Conservation (phyloP, 495 filamentous ascomycete species). For the Echria macrotheca region DNA sequence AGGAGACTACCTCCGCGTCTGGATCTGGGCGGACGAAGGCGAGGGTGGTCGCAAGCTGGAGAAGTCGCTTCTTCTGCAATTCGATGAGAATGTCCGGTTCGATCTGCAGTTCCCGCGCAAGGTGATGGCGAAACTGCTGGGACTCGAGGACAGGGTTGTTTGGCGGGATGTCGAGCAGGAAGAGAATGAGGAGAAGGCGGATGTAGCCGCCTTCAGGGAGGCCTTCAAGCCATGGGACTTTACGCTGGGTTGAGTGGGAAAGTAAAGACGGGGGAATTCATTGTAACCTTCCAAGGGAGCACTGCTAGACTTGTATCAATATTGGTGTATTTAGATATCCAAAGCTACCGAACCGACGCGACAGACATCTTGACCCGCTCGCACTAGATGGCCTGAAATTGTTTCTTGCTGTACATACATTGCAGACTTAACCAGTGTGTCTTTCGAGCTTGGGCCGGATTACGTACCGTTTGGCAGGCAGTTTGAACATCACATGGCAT, state of each 20-base stretch:
- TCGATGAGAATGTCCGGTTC: conserved; percentile 47
- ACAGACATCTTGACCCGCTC: too few relatives aligned
- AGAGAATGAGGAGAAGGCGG: conserved; percentile 67
- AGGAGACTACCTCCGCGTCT: conserved; percentile 79
- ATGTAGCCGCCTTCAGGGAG: conserved; percentile 74
- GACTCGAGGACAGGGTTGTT: conserved; percentile 62
- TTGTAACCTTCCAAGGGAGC: too few relatives aligned
- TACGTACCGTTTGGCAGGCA: too few relatives aligned
- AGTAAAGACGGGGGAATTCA: too few relatives aligned
- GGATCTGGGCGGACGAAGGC: conserved; percentile 60
- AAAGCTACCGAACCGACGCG: too few relatives aligned
- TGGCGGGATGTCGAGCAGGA: conserved; percentile 82
- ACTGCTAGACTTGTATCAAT: too few relatives aligned
- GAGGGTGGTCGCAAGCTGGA: conserved; percentile 32
- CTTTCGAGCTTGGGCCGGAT: too few relatives aligned
- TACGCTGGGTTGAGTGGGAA: conserved; percentile 22
- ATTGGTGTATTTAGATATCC: too few relatives aligned
- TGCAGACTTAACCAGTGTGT: too few relatives aligned
- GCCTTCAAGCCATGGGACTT: conserved; percentile 90
- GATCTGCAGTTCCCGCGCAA: conserved; percentile 61
- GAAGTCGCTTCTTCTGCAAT: conserved; percentile 43
- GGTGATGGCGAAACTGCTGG: conserved; percentile 83
- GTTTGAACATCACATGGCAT: too few relatives aligned
- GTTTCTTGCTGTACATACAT: too few relatives aligned
- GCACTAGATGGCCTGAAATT: too few relatives aligned